These are phyloP conservation scores for Tubosaeta sp. DNA, from an alignment of 768 basidiomycete species.

Conservation along the genomic window DNA sequence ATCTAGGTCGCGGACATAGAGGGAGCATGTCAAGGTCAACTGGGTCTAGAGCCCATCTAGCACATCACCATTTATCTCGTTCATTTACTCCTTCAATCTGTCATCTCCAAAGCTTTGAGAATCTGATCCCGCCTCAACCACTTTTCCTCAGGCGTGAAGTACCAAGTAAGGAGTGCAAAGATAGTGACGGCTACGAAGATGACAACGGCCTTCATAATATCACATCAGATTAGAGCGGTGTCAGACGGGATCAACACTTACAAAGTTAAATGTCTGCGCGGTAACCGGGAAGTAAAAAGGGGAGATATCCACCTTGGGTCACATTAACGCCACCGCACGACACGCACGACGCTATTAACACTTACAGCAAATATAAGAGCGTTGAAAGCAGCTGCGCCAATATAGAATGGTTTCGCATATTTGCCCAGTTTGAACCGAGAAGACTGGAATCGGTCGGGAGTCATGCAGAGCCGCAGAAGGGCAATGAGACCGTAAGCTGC, in stretches of 20 bases:
- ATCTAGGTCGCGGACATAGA: constrained; percentile 68
- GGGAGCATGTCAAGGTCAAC: constrained; percentile 68
- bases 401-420: constrained; percentile 64
- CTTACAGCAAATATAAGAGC: constrained; percentile 67
- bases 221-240: constrained; percentile 9
- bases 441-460: constrained; percentile 66
- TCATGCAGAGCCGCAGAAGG: constrained; percentile 69
- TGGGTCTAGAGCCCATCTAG: constrained; percentile 57
- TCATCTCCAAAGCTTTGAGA: constrained; percentile 41
- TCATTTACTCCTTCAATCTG: constrained; percentile 6
- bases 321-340: neutral
- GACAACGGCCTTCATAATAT: constrained; percentile 53
- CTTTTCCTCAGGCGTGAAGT: constrained; percentile 69
- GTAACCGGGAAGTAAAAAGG: constrained; percentile 86
- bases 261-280: constrained; percentile 79
- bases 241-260: constrained; percentile 35
- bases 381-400: constrained; percentile 67
- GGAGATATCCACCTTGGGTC: constrained; percentile 66
- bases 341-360: constrained; percentile 9
- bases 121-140: constrained; percentile 73
- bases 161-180: constrained; percentile 75
- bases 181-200: constrained; percentile 79
- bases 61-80: too few relatives aligned
- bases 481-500: constrained; percentile 85
- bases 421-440: constrained; percentile 72